These are phyloP conservation scores for Paramecium biaurelia DNA, from an alignment of 73 alveolate genomes.

Conservation along the genomic window DNA sequence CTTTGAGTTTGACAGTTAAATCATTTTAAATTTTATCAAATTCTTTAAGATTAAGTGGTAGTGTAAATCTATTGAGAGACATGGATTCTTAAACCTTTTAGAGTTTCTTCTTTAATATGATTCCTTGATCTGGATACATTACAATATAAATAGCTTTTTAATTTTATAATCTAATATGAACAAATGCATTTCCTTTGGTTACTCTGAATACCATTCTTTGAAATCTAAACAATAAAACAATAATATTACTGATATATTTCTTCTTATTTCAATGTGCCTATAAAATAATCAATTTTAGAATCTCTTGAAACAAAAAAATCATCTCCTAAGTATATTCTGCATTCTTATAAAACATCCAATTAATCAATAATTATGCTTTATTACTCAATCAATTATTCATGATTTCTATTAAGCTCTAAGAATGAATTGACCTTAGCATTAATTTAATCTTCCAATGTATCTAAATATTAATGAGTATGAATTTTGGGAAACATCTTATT, in stretches of 20 bases:
- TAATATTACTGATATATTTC: neutral
- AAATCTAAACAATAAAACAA: neutral
- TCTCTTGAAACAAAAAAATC: neutral
- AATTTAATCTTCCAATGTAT: constrained; percentile 39
- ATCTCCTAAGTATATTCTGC: constrained; percentile 1
- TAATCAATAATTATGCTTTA: neutral
- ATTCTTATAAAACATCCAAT: neutral
- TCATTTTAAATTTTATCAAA: neutral
- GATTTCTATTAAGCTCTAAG: neutral
- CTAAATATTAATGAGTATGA: constrained; percentile 41
- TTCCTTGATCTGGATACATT: neutral
- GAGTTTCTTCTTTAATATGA: neutral
- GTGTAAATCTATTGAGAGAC: neutral
- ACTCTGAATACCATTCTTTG: constrained; percentile 35
- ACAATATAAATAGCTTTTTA: neutral
- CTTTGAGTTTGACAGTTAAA: neutral
- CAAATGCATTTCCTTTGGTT: constrained; percentile 48
- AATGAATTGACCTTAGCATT: neutral
- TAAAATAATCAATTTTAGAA: constrained; percentile 31
- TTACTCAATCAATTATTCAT: neutral
- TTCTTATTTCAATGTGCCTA: constrained; percentile 10
- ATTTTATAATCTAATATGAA: neutral
- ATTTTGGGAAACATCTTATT: neutral
- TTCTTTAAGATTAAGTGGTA: neutral
- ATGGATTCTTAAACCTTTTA: neutral